phyloP scores from a whole-genome alignment of 2,329 filamentous ascomycete species.

The Knoxdaviesia proteae region DNA sequence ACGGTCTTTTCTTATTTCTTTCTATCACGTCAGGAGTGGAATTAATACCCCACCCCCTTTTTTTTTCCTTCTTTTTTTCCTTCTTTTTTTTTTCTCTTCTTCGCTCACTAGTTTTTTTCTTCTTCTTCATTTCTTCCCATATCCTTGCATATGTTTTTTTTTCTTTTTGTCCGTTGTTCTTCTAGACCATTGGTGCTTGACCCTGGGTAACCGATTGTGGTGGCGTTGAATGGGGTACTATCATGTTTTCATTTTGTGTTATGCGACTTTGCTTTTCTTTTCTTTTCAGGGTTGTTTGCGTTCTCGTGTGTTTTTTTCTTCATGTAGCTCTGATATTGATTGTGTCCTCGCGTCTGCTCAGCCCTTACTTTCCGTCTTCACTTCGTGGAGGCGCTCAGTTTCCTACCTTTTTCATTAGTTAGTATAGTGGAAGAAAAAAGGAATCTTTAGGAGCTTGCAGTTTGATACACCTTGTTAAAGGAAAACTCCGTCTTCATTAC shows the following conservation, averaged over 20 bases:
- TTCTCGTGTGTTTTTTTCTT: background rate
- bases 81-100: slow-evolving; percentile 2
- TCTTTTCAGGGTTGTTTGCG: slow-evolving; percentile 1
- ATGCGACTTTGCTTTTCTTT: background rate
- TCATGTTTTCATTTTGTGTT: background rate
- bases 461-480: too few relatives aligned
- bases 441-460: too few relatives aligned
- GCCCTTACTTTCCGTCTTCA: too few relatives aligned
- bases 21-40: background rate
- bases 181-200: background rate
- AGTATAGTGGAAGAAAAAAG: too few relatives aligned
- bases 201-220: background rate
- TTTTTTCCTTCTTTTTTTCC: background rate
- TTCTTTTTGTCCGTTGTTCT: slow-evolving; percentile 1
- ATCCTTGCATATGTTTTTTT: background rate
- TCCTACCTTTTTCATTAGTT: too few relatives aligned
- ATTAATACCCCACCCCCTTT: background rate
- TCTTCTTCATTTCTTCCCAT: background rate
- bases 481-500: too few relatives aligned
- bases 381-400: too few relatives aligned
- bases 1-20: background rate
- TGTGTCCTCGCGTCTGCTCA: too few relatives aligned
- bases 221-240: background rate
- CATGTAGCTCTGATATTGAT: too few relatives aligned
- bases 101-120: slow-evolving; percentile 1